Base-by-base conservation (phyloP, 2,329 filamentous ascomycete species). In the Clonostachys solani region DNA sequence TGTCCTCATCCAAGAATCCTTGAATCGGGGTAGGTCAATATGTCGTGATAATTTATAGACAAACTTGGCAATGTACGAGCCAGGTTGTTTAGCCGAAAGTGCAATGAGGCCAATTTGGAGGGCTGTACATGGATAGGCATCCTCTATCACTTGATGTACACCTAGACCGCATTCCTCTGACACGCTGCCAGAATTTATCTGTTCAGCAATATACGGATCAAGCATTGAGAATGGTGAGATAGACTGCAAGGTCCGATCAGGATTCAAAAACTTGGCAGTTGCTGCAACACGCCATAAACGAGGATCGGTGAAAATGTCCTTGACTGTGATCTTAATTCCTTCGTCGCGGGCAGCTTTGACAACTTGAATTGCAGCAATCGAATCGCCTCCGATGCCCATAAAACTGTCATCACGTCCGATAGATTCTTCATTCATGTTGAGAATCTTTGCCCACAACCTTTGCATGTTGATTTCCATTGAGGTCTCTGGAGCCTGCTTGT, bases 41-140 rank as follows among this genome's bases (percentile, higher is more conserved):
- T 42, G 5, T 1, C n/a, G 36, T 0, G 51, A 44, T 4, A 59
- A 13, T 8, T 48, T 37, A 37, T 55, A 47, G n/a, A 54, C 49
- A 34, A 46, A 53, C 6, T 53, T 47, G 4, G 51, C 43, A 8
- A 56, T 48, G 45, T 59, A 58, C 15, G 50, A 50, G 2, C 56
- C 54, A 0, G 52, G 51, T 9, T 42, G 19, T 33, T 58, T 57
- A 36, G 52, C 54, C 3, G 65, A 57, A 3, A 67, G 53, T 1
- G 63, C 60, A 19, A 71, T 56, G 3, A 71, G 57, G 4, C 62
- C 64, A 49, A 64, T 63, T 44, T 71, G 67, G 6, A 69, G 53
- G 6, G 61, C 56, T 16, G 64, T 62, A 54, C 62, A 66, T 9
- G 66, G 68, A 43, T 65, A 71, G 4, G 63, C 50, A 48, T 71